These are phyloP conservation scores for Filosporella fistucella DNA, from an alignment of 495 filamentous ascomycete species.

Conservation along the genomic window DNA sequence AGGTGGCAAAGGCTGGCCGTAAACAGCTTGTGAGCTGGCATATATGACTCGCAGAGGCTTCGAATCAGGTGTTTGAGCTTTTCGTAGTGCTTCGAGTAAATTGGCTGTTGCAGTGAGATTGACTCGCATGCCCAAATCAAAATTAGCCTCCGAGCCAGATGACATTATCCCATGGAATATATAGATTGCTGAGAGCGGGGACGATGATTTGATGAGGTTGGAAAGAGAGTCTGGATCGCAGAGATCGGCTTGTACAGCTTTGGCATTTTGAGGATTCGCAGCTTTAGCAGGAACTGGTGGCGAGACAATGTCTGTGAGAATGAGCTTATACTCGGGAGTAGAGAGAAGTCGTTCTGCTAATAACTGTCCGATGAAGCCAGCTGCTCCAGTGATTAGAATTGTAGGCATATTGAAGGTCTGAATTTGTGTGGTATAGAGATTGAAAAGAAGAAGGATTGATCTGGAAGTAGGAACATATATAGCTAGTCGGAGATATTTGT, in stretches of 20 bases:
- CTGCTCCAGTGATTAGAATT: conserved; percentile 38
- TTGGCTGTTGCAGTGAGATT: conserved; percentile 69
- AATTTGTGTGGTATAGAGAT: neutral
- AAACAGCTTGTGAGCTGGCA: conserved; percentile 54
- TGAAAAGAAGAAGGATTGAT: neutral
- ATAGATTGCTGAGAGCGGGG: conserved; percentile 60
- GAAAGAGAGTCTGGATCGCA: conserved; percentile 43
- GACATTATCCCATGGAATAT: conserved; percentile 88
- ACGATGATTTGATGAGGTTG: conserved; percentile 38
- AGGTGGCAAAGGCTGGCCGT: conserved; percentile 49
- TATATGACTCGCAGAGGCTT: conserved; percentile 35
- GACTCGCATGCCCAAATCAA: conserved; percentile 66
- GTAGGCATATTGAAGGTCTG: conserved; percentile 29
- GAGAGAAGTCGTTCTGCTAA: conserved; percentile 30
- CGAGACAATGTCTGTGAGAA: conserved; percentile 19
- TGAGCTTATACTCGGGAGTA: conserved; percentile 15
- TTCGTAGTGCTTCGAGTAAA: conserved; percentile 58
- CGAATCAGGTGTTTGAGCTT: conserved; percentile 32
- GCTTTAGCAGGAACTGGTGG: conserved; percentile 46
- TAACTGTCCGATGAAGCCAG: conserved; percentile 37
- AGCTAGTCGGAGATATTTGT: neutral
- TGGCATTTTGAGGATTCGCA: conserved; percentile 46
- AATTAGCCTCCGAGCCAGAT: conserved; percentile 67
- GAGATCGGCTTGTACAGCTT: conserved; percentile 59
- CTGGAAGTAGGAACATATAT: neutral